Evolutionary conservation across 1,284 basidiomycete species (phyloP).

Genomic region (Ceratobasidium sp.): DNA sequence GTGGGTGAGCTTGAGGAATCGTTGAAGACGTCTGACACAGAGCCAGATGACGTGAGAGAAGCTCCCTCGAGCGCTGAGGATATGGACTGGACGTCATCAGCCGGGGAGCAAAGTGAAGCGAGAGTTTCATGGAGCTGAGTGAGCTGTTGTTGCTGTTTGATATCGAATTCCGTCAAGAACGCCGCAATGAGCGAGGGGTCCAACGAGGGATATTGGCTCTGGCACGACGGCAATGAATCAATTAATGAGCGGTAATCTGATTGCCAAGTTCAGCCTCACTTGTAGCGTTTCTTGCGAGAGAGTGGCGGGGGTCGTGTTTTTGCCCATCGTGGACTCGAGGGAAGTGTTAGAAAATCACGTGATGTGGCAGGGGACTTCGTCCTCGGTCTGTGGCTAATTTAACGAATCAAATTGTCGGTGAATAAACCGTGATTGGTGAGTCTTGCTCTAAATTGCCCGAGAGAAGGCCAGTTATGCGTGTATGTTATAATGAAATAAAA

Average conservation of each 20-base stretch:
- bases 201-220: conserved; percentile 30
- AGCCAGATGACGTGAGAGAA: conserved; percentile 30
- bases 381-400: not conserved
- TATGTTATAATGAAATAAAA: too few relatives aligned
- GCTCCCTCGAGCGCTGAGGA: conserved; percentile 10
- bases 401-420: not conserved
- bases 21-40: conserved; percentile 19
- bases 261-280: not conserved
- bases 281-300: not conserved
- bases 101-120: not conserved
- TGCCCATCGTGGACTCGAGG: conserved; percentile 24
- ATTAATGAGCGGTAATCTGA: not conserved
- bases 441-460: too few relatives aligned
- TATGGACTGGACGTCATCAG: conserved; percentile 3
- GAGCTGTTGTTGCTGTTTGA: not conserved
- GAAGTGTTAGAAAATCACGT: conserved; percentile 19
- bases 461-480: too few relatives aligned
- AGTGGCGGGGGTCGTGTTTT: not conserved
- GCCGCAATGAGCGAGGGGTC: conserved; percentile 31
- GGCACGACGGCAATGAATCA: not conserved
- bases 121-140: conserved; percentile 13
- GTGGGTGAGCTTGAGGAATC: conserved; percentile 27
- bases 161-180: conserved; percentile 19
- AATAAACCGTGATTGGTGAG: too few relatives aligned
- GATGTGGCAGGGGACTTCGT: conserved; percentile 1